Evolutionary conservation across 805 yeast genomes (phyloP).

Genomic region (Ogataea nitratoaversa): DNA sequence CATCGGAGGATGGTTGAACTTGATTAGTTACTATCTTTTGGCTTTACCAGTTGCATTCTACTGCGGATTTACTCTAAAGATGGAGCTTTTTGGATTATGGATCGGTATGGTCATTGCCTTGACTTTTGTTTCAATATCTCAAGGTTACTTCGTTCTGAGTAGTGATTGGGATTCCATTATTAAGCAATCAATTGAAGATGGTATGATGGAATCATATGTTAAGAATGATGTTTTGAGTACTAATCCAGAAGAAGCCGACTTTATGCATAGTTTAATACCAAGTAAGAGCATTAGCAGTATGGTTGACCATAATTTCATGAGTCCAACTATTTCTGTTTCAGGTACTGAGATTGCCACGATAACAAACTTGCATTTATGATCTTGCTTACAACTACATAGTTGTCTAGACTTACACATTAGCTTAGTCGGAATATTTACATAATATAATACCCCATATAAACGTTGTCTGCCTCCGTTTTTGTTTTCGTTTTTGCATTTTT

Average conservation of each 20-base stretch:
- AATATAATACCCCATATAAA: too few relatives aligned
- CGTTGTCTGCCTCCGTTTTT: too few relatives aligned
- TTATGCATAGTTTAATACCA: slow-evolving; percentile 7
- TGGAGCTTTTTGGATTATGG: slow-evolving; percentile 61
- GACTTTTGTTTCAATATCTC: slow-evolving; percentile 43
- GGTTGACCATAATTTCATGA: slow-evolving; percentile 25
- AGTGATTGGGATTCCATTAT: slow-evolving; percentile 32
- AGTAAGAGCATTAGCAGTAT: slow-evolving; percentile 11
- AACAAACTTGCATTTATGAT: background rate
- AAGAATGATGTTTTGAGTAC: background rate
- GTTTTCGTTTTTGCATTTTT: too few relatives aligned
- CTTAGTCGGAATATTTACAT: too few relatives aligned
- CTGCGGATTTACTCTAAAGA: slow-evolving; percentile 46
- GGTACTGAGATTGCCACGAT: slow-evolving; percentile 9
- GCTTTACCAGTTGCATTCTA: slow-evolving; percentile 60
- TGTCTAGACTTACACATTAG: too few relatives aligned
- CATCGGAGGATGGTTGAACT: slow-evolving; percentile 55
- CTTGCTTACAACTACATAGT: too few relatives aligned
- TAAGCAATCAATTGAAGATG: slow-evolving; percentile 26
- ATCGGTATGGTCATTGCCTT: slow-evolving; percentile 53
- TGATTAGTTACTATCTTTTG: slow-evolving; percentile 54
- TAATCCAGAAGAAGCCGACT: slow-evolving; percentile 3
- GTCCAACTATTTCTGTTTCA: slow-evolving; percentile 21
- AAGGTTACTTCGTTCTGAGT: slow-evolving; percentile 28
- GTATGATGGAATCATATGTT: slow-evolving; percentile 12